Evolutionary conservation across 2,329 filamentous ascomycete genomes (phyloP), one percentile per base, ranked within the genome.

Genomic region (Zymoseptoria passerinii): DNA sequence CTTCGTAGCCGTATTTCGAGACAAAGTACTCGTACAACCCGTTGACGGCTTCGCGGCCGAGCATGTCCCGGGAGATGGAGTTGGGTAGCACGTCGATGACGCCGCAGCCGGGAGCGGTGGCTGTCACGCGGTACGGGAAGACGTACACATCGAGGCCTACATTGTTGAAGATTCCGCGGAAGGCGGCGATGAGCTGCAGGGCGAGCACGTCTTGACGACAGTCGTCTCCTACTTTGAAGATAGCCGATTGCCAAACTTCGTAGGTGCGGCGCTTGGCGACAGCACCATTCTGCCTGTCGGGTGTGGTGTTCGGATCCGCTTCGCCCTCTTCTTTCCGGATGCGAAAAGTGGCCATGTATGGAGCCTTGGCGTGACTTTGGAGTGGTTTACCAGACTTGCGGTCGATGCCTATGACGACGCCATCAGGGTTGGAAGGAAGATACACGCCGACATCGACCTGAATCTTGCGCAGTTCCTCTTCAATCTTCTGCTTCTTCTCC

Each of bases 181-280:
- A 99, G 1, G 92, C 91, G 0, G 94, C 87, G 72, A 99, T 96
- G 88, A 99, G 95, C 74, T 99, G 94, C 61, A 99, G 79, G 1
- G 94, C 94, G 60, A 99, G 80, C 55, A 99, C 89, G 68, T 99
- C 95, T 75, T 99, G 94, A 54, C 94, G 88, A 72, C 94, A 97
- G 74, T 99, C 94, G 72, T 99, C 94, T 62, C 94, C 94, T 53
- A 99, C 95, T 74, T 99, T 99, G 85, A 99, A 99, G 70, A 99
- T 99, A 58, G 92, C 94, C 1, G 91, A 95, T 74, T 99, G 94
- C 95, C 94, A 97, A n/a, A 92, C 88, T 73, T 99, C 95, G 65
- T 95, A 84, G 0, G 85, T 89, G 63, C 66, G 66, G 49, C 62
- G 64, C 53, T 68, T 66, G 58, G 64, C 63, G 63, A 68, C 27